phyloP scores from a whole-genome alignment of 768 basidiomycete genomes.

The Polyporus arcularius region DNA sequence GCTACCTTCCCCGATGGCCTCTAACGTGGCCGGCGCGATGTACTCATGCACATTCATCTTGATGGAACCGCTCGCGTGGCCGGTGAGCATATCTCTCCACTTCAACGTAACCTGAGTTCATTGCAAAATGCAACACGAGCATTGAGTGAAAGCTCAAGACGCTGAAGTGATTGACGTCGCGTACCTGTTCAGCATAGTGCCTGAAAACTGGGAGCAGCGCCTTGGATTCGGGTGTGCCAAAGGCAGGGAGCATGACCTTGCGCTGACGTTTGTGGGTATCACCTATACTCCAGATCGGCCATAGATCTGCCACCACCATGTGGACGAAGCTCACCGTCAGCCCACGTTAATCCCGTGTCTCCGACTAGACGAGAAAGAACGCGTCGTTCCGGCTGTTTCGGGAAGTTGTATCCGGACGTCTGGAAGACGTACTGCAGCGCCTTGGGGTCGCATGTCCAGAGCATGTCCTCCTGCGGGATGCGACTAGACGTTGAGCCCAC shows the following conservation, averaged over 20 bases:
- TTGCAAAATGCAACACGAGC: not conserved
- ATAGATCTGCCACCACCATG: not conserved
- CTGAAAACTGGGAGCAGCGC: constrained; percentile 26
- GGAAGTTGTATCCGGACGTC: constrained; percentile 56
- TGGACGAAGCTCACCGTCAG: constrained; percentile 40
- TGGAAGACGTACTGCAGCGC: constrained; percentile 60
- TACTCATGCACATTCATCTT: constrained; percentile 52
- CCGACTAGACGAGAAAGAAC: constrained; percentile 51
- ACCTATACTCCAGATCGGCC: constrained; percentile 12
- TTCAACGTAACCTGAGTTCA: constrained; percentile 43
- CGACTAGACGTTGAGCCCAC: not conserved
- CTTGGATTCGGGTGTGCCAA: constrained; percentile 44
- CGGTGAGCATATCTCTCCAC: constrained; percentile 54
- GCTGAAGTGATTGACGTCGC: not conserved
- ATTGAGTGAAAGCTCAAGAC: not conserved
- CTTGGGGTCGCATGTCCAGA: constrained; percentile 57
- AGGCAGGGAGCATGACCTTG: constrained; percentile 39
- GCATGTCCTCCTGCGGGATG: constrained; percentile 45
- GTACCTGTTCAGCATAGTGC: constrained; percentile 24
- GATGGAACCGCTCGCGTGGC: constrained; percentile 39
- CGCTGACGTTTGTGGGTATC: constrained; percentile 32
- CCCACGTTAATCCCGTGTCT: constrained; percentile 56
- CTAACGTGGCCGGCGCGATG: constrained; percentile 39
- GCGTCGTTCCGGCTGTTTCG: constrained; percentile 51
- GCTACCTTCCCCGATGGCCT: constrained; percentile 41